Conservation (phyloP, 208 protist species). For the Blastocrithidia nonstop region DNA sequence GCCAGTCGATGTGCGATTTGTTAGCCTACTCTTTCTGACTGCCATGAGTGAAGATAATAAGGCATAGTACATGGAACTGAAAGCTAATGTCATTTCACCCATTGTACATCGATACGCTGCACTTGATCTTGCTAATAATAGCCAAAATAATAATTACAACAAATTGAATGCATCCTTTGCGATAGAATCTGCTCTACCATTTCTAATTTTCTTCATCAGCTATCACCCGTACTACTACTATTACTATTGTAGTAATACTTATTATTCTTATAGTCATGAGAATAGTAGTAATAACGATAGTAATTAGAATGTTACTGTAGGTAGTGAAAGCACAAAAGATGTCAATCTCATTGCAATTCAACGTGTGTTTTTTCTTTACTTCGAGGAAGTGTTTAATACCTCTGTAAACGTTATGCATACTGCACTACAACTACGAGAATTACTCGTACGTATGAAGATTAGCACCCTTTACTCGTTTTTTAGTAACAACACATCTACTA, state of each 20-base stretch:
- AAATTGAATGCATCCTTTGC: conserved; percentile 26
- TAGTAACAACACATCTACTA: background rate
- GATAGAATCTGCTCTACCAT: conserved; percentile 65
- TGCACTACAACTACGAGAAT: no score
- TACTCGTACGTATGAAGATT: no score
- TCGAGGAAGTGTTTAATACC: conserved; percentile 72
- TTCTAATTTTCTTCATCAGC: conserved; percentile 61
- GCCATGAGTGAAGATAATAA: conserved; percentile 45
- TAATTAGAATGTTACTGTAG: background rate
- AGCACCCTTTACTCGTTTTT: no score
- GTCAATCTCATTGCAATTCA: conserved; percentile 61
- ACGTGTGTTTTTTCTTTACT: conserved; percentile 61
- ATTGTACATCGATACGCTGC: conserved; percentile 18
- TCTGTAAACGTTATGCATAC: no score
- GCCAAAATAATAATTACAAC: no score
- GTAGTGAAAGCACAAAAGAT: no score
- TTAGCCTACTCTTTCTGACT: conserved; percentile 47
- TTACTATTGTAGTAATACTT: conserved; percentile 14
- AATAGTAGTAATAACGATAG: background rate
- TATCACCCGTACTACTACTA: conserved; percentile 60
- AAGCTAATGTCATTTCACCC: background rate
- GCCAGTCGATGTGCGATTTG: conserved; percentile 56
- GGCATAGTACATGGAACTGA: conserved; percentile 29
- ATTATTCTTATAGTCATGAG: no score
- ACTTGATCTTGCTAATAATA: no score